A percentile compares a stretch with the other conserved stretches of the same genome.
phyloP scores from a whole-genome alignment of 1,284 basidiomycete genomes.

The Sporisorium reilianum region DNA sequence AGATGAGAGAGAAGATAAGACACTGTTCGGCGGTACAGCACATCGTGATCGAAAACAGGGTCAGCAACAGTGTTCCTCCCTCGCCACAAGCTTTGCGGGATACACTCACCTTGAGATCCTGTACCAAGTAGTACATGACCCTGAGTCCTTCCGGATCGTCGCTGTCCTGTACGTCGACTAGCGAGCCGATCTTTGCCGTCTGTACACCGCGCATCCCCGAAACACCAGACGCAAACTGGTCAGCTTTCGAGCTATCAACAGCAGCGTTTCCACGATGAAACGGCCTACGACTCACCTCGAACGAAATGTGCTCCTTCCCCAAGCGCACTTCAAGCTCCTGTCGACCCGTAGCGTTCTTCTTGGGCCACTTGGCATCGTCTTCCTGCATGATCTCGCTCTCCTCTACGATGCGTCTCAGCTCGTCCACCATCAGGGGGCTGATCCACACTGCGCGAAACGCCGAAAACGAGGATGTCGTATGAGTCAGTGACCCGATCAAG shows the following conservation, averaged over 20 bases:
- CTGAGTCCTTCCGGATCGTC: conserved; percentile 96
- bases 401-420: conserved; percentile 93
- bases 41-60: not conserved
- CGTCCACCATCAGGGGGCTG: conserved; percentile 87
- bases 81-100: not conserved
- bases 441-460: conserved; percentile 83
- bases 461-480: not conserved
- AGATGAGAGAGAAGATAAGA: conserved; percentile 96
- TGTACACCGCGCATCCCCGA: conserved; percentile 67
- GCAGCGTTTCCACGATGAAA: no score
- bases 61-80: not conserved
- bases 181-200: conserved; percentile 97
- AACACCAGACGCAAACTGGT: not conserved
- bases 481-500: not conserved
- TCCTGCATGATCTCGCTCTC: conserved; percentile 96
- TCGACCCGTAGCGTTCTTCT: conserved; percentile 97
- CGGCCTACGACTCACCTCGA: conserved; percentile 78
- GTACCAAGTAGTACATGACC: conserved; percentile 99
- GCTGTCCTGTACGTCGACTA: conserved; percentile 96
- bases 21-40: conserved; percentile 74
- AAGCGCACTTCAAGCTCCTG: conserved; percentile 96
- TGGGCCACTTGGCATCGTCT: conserved; percentile 97
- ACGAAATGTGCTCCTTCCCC: conserved; percentile 95
- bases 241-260: not conserved
- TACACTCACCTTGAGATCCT: conserved; percentile 85